phyloP scores from a whole-genome alignment of 345 rosid species.

The Salix koriyanagi region DNA sequence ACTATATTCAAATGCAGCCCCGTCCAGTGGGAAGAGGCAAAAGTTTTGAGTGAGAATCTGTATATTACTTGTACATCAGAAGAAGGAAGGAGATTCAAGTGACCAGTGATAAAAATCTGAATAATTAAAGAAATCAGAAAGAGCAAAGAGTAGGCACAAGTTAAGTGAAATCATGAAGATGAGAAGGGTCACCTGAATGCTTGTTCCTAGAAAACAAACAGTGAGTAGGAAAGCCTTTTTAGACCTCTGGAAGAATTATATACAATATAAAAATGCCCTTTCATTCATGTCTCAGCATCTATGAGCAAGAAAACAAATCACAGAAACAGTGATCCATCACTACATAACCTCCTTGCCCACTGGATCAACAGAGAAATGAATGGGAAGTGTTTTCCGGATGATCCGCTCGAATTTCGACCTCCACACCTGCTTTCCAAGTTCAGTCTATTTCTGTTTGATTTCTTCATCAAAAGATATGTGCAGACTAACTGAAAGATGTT shows the following conservation, averaged over 20 bases:
- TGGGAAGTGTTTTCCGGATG: slow-evolving; percentile 35
- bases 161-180: not conserved
- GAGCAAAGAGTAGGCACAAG: not conserved
- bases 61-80: too few species aligned
- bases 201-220: not conserved
- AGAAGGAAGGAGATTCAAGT: not conserved
- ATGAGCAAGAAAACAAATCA: slow-evolving; percentile 5
- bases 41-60: too few species aligned
- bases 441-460: not conserved
- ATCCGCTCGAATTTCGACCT: slow-evolving; percentile 51
- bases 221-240: not conserved
- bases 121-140: not conserved
- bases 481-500: not conserved
- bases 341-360: slow-evolving; percentile 83
- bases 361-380: slow-evolving; percentile 75
- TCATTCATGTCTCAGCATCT: slow-evolving; percentile 8
- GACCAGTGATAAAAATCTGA: not conserved
- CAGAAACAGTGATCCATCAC: slow-evolving; percentile 12
- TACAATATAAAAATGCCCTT: not conserved
- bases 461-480: not conserved
- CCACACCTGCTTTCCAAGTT: slow-evolving; percentile 58
- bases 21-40: too few species aligned
- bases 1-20: too few species aligned
- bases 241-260: not conserved
- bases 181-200: not conserved